These are phyloP conservation scores for Fusarium liriodendri DNA, from an alignment of 2,329 filamentous ascomycete species.

Conservation along the genomic window DNA sequence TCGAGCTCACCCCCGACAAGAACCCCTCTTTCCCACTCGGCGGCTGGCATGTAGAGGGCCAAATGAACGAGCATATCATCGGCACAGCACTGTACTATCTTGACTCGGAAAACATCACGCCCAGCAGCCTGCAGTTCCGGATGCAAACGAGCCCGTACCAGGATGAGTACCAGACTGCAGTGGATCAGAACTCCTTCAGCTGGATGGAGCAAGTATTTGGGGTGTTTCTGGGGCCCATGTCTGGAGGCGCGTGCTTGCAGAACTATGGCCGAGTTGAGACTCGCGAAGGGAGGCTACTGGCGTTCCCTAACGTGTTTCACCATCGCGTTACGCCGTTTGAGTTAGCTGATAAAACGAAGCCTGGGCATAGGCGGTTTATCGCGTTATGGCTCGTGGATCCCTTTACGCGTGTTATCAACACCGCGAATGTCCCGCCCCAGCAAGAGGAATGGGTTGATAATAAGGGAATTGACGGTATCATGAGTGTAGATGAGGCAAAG, in stretches of 20 bases:
- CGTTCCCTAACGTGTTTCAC: slow-evolving; percentile 34
- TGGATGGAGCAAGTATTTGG: slow-evolving; percentile 33
- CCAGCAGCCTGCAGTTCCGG: slow-evolving; percentile 31
- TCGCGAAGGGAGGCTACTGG: not conserved
- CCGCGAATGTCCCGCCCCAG: slow-evolving; percentile 48
- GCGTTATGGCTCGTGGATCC: slow-evolving; percentile 66
- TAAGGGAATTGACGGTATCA: not conserved
- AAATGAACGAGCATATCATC: slow-evolving; percentile 45
- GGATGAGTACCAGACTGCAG: not conserved
- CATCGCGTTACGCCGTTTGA: slow-evolving; percentile 47
- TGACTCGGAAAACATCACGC: slow-evolving; percentile 36
- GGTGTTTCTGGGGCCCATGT: accelerated
- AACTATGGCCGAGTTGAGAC: slow-evolving; percentile 30
- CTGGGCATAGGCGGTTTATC: slow-evolving; percentile 63
- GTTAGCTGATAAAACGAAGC: slow-evolving; percentile 56
- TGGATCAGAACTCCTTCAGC: not conserved
- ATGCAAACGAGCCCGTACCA: slow-evolving; percentile 18
- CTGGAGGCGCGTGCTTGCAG: slow-evolving; percentile 1
- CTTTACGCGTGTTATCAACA: slow-evolving; percentile 46
- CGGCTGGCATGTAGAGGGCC: slow-evolving; percentile 40
- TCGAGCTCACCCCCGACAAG: slow-evolving; percentile 17
- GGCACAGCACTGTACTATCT: slow-evolving; percentile 44
- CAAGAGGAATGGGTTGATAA: slow-evolving; percentile 38
- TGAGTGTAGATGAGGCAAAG: not conserved
- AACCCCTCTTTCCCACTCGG: slow-evolving; percentile 39